These are phyloP conservation scores for Avena atlantica DNA, from an alignment of 176 grass and related monocot genomes.

Conservation along the genomic window DNA sequence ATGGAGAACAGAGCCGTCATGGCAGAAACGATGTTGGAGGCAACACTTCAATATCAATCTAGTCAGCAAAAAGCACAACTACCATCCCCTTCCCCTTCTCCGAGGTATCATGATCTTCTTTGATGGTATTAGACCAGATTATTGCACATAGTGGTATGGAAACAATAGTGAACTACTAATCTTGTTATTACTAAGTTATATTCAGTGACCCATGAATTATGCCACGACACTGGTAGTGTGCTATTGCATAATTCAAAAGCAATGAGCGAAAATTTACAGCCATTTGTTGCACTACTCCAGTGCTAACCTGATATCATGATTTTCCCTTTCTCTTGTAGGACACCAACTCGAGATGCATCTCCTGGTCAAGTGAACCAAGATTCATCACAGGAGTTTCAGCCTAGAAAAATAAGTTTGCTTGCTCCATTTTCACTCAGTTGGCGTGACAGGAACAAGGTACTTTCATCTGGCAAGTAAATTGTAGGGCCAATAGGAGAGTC, in stretches of 20 bases:
- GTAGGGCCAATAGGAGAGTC: neutral
- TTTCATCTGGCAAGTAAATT: constrained; percentile 22
- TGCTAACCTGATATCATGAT: constrained; percentile 18
- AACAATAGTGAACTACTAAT: constrained; percentile 1
- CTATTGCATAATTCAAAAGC: neutral
- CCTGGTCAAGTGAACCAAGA: constrained; percentile 66
- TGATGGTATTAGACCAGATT: constrained; percentile 32
- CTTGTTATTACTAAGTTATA: constrained; percentile 22
- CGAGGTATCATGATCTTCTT: constrained; percentile 64
- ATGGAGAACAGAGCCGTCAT: constrained; percentile 98
- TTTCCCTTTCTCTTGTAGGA: constrained; percentile 48
- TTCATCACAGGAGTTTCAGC: constrained; percentile 78
- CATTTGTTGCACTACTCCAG: constrained; percentile 8
- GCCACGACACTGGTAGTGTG: constrained; percentile 9
- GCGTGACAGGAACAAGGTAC: constrained; percentile 96
- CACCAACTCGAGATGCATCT: constrained; percentile 62
- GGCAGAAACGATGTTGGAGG: constrained; percentile 98
- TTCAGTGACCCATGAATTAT: constrained; percentile 29
- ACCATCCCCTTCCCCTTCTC: constrained; percentile 71
- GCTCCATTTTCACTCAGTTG: constrained; percentile 81
- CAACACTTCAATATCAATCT: constrained; percentile 97
- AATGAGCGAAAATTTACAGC: constrained; percentile 11
- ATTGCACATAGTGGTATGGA: neutral
- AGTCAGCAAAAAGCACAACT: constrained; percentile 91
- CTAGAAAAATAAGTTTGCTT: constrained; percentile 97